A percentile compares a stretch with the other conserved stretches of the same genome.
phyloP scores from a whole-genome alignment of 2,329 filamentous ascomycete species.

The Thelonectria rubi region DNA sequence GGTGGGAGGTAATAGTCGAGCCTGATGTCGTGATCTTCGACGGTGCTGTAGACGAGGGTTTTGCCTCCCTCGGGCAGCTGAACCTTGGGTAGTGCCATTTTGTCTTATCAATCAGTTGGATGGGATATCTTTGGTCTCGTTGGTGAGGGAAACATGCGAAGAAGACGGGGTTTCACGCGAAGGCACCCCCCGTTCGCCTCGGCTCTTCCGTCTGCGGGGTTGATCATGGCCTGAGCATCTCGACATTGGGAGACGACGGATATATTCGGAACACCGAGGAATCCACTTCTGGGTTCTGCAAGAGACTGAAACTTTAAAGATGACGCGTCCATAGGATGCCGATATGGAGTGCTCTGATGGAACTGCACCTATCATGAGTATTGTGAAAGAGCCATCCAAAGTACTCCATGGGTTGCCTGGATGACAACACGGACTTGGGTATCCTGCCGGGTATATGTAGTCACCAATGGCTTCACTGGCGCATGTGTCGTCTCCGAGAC shows the following conservation, averaged over 20 bases:
- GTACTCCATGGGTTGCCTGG: background rate
- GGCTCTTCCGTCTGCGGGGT: background rate
- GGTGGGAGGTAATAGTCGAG: conserved; percentile 17
- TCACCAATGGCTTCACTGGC: background rate
- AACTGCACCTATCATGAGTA: background rate
- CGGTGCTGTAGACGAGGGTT: conserved; percentile 14
- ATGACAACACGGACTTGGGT: conserved; percentile 18
- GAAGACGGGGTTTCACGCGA: background rate
- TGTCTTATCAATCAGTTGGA: background rate
- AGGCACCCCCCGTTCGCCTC: background rate
- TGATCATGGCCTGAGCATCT: background rate
- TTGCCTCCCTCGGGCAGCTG: conserved; percentile 3
- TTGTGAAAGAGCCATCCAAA: background rate
- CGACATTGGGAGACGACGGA: background rate
- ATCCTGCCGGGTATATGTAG: conserved; percentile 13
- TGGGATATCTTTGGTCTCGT: background rate
- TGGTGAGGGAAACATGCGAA: background rate
- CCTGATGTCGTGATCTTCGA: conserved; percentile 13
- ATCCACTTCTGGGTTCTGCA: background rate
- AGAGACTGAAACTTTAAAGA: background rate
- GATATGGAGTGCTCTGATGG: background rate
- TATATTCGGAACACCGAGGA: background rate
- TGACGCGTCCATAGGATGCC: background rate
- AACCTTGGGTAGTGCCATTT: background rate
- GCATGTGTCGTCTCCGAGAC: background rate